A percentile compares a stretch with the other conserved stretches of the same genome.
Evolutionary conservation across 1,139 yeast species (phyloP).

Genomic region (Nakaseomyces nivariensis): DNA sequence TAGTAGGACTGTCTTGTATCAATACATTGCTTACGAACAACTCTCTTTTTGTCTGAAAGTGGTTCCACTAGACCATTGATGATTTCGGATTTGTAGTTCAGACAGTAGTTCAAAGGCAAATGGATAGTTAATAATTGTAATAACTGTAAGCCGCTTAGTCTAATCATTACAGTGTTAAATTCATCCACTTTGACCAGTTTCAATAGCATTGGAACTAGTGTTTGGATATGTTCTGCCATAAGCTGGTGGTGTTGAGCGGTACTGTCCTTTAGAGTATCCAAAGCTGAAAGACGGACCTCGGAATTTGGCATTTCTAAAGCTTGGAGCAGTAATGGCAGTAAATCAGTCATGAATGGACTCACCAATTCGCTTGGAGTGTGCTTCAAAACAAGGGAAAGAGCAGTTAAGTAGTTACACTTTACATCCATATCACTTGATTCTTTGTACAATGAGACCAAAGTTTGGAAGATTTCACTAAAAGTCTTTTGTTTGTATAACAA

Average conservation of each 20-base stretch:
- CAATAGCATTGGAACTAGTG: constrained; percentile 48
- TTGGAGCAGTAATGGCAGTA: constrained; percentile 64
- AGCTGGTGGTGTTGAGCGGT: constrained; percentile 44
- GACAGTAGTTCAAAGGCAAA: constrained; percentile 35
- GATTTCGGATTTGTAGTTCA: constrained; percentile 44
- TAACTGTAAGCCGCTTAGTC: constrained; percentile 49
- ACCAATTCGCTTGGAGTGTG: constrained; percentile 55
- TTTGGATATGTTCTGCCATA: constrained; percentile 43
- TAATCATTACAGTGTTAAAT: constrained; percentile 36
- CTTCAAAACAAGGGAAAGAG: constrained; percentile 58
- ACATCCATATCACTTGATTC: constrained; percentile 17
- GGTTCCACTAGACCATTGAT: constrained; percentile 41
- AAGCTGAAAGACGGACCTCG: constrained; percentile 49
- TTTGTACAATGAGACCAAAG: constrained; percentile 36
- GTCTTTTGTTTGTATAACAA: constrained; percentile 69
- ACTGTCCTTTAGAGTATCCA: constrained; percentile 44
- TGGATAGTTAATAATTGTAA: constrained; percentile 39
- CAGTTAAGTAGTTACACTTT: constrained; percentile 46
- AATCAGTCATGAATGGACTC: constrained; percentile 47
- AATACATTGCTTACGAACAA: constrained; percentile 63
- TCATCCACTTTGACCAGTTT: constrained; percentile 29
- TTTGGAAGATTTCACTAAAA: constrained; percentile 48
- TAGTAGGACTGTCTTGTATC: constrained; percentile 70
- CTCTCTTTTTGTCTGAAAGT: constrained; percentile 67
- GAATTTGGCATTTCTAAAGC: constrained; percentile 44